Evolutionary conservation across 2,329 filamentous ascomycete genomes (phyloP), one percentile per base, ranked within the genome.

Genomic region (Aureobasidium pullulans): DNA sequence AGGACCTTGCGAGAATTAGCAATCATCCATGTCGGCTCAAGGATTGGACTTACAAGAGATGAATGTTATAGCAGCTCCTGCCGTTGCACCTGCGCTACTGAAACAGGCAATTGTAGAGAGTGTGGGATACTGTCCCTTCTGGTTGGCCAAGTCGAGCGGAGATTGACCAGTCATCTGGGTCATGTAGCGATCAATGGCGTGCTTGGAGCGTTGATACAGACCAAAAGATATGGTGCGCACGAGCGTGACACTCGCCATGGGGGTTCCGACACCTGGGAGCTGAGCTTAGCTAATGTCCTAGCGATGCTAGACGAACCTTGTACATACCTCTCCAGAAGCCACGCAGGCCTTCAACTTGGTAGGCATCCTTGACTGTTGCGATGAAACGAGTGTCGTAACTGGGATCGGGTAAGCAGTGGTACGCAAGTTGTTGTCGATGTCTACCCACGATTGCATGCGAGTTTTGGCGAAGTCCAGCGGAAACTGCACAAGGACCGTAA

Each of bases 401-500:
- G 36, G 19, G 13, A 9, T n/a, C 6, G 10, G 8, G 40, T 60
- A n/a, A 60, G 57, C 19, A 40, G 19, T 15, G n/a, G 40, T 31
- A 19, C 6, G 10, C 28, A 8, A 32, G n/a, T 29, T 15, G 15
- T 4, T 13, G 11, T 8, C 36, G 32, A 54, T 23, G 23, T 52
- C 31, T 47, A 65, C 73, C 63, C 73, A 76, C 65, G 88, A 89
- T 77, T 95, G 90, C 84, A 94, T 90, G 69, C 90, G 88, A 59
- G 88, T 92, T 79, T 95, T 95, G 71, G 93, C 87, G 67, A 90
- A 93, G 72, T 95, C 90, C 66, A 95, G 83, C 23, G 90, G 90
- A 70, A 93, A 95, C 77, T 80, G 56, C 32, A 59, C 19, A 36
- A 44, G 37, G n/a, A 32, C 13, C 16, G 42, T 64, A 46, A 57